Base-by-base conservation (phyloP, 2,329 filamentous ascomycete species). In the Cryphonectria radicalis region DNA sequence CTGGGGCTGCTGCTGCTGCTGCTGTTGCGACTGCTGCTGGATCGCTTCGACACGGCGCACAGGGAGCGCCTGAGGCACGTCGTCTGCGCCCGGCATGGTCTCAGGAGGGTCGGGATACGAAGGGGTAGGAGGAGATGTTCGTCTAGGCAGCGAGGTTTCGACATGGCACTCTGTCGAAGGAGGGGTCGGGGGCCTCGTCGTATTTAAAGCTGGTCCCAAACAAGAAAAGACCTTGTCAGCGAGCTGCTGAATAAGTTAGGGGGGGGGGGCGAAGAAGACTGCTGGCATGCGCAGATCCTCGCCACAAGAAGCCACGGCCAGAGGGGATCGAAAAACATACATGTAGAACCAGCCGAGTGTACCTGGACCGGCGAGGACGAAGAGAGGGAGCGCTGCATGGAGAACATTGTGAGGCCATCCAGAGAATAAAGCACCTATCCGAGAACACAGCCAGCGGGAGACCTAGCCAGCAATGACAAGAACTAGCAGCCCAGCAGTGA, bases 291-390 rank as follows among this genome's bases (percentile, higher is more conserved):
- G 42, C 43, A 60, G 55, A 35, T 32, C 55, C 55, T 32, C 35
- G 35, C 35, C 25, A 32, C 6, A 40, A 40, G 40, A 28, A 4
- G 17, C n/a, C 62, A 28, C 60, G 3, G 37, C 19, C 62, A 7
- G n/a, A 25, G 22, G 7, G 63, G 14, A 2, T 7, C 19, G 22
- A 4, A 22, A 22, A 69, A 91, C 89, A 80, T 90, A 91, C 89
- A 85, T 77, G 86, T 83, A 67, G 67, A 55, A 37, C 66, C 70
- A 80, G 87, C 86, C 75, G 86, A 83, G 77, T 85, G 84, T 75
- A 85, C 83, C 82, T 85, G 85, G 81, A 88, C 88, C 76, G 88
- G 87, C 80, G 89, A 90, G 77, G 88, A 86, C 80, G 89, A 90
- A 75, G 89, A 90, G 74, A 87, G 83, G 74, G 88, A 89, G 77